phyloP scores from a whole-genome alignment of 345 rosid species.

The Linum tenue region DNA sequence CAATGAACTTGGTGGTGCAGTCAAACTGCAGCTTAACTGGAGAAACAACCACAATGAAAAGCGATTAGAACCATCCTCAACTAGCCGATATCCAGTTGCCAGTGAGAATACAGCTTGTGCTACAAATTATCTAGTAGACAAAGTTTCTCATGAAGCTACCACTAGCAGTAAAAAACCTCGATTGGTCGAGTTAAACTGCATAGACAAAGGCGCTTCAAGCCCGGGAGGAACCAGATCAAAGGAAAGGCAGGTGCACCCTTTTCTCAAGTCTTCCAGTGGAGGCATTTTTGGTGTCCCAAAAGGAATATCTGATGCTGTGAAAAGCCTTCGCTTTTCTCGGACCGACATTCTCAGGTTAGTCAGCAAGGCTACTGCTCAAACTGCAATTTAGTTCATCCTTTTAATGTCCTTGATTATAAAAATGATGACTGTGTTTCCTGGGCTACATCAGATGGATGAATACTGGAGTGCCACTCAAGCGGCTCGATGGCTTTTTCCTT shows the following conservation, averaged over 20 bases:
- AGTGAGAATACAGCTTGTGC: slow-evolving; percentile 6
- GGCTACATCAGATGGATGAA: slow-evolving; percentile 48
- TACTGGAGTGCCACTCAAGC: slow-evolving; percentile 31
- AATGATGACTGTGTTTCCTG: not conserved
- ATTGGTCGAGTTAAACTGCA: not conserved
- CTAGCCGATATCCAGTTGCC: slow-evolving; percentile 8
- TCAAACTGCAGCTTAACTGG: slow-evolving; percentile 13
- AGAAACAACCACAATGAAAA: slow-evolving; percentile 20
- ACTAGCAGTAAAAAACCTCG: slow-evolving; percentile 10
- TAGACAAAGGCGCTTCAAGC: slow-evolving; percentile 31
- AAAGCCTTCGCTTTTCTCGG: slow-evolving; percentile 60
- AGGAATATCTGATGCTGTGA: slow-evolving; percentile 45
- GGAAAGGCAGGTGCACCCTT: slow-evolving; percentile 14
- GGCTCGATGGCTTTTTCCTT: slow-evolving; percentile 66
- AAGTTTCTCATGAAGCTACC: slow-evolving; percentile 17
- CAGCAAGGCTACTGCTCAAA: not conserved
- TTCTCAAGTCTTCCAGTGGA: slow-evolving; percentile 12
- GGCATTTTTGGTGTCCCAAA: slow-evolving; percentile 33
- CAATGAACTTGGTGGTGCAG: slow-evolving; percentile 13
- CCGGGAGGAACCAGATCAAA: slow-evolving; percentile 24
- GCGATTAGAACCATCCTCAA: not conserved
- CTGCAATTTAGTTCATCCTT: not conserved
- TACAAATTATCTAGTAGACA: slow-evolving; percentile 11
- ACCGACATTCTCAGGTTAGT: slow-evolving; percentile 66
- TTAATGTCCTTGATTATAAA: not conserved